Conservation (phyloP, 805 yeast species). For the Wickerhamiella musiphila region DNA sequence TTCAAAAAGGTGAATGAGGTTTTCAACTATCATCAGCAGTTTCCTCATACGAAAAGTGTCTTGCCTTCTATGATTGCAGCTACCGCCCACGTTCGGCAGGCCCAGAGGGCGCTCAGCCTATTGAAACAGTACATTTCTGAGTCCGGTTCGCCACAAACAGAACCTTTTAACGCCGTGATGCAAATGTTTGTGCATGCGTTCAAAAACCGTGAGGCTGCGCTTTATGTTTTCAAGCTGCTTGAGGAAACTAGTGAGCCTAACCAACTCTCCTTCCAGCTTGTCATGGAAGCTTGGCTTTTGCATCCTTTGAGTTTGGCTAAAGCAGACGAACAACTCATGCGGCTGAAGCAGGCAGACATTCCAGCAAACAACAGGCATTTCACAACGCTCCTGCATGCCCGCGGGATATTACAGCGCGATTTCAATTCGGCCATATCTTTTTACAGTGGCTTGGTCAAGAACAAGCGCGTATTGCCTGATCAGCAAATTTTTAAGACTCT, state of each 20-base stretch:
- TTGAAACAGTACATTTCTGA: too few species aligned
- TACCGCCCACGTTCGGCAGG: too few species aligned
- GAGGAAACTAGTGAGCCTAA: constrained; percentile 19
- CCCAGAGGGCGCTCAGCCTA: too few species aligned
- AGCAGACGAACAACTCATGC: constrained; percentile 22
- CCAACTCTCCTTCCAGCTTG: constrained; percentile 24
- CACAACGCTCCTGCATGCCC: constrained; percentile 23
- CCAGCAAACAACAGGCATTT: constrained; percentile 21
- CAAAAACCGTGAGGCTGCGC: constrained; percentile 20
- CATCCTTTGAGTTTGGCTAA: constrained; percentile 18
- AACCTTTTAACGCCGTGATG: constrained; percentile 25
- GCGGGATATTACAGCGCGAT: constrained; percentile 23
- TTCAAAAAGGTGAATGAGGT: too few species aligned
- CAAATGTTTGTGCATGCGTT: constrained; percentile 22
- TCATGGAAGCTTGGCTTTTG: constrained; percentile 23
- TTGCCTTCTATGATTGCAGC: too few species aligned
- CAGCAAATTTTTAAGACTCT: constrained; percentile 24
- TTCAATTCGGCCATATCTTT: constrained; percentile 21
- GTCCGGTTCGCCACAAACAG: too few species aligned
- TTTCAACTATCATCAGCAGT: too few species aligned
- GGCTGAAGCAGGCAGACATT: constrained; percentile 18
- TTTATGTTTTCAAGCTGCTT: constrained; percentile 19
- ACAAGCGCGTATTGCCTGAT: constrained; percentile 22
- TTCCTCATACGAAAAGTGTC: too few species aligned
- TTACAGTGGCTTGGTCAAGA: constrained; percentile 18